Percentiles rank a stretch among this genome's conserved stretches.
Conservation (phyloP, 1,139 yeast species). For the Kazachstania sp. region DNA sequence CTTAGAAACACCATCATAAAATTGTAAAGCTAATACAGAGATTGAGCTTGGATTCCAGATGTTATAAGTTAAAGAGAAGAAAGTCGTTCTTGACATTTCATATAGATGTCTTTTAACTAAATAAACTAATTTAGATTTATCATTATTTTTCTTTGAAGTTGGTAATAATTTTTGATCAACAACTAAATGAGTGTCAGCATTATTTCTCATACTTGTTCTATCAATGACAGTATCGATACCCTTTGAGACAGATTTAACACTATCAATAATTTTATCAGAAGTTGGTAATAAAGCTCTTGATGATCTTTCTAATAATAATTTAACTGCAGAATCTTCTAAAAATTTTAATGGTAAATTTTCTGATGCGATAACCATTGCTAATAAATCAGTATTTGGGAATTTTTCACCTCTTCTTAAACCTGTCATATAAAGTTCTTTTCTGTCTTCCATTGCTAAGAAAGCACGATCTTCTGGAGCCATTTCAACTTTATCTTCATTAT, state of each 20-base stretch:
- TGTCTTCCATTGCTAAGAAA: background rate
- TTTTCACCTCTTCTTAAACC: background rate
- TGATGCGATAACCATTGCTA: slow-evolving; percentile 14
- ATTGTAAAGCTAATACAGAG: slow-evolving; percentile 11
- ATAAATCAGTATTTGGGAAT: slow-evolving; percentile 10
- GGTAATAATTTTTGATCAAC: slow-evolving; percentile 5
- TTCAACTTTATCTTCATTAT: too few species aligned
- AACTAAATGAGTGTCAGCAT: slow-evolving; percentile 9
- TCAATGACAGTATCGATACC: slow-evolving; percentile 9
- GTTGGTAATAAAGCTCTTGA: slow-evolving; percentile 6
- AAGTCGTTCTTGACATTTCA: slow-evolving; percentile 9
- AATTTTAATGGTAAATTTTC: slow-evolving; percentile 14
- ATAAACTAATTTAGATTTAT: background rate
- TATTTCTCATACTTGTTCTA: slow-evolving; percentile 11
- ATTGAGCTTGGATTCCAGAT: slow-evolving; percentile 6
- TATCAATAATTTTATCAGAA: slow-evolving; percentile 2
- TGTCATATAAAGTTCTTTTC: background rate
- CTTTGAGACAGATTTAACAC: slow-evolving; percentile 5
- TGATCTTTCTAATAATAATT: slow-evolving; percentile 7
- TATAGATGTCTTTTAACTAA: slow-evolving; percentile 6
- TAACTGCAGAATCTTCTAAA: slow-evolving; percentile 9
- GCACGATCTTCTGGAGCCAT: background rate
- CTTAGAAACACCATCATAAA: slow-evolving; percentile 6
- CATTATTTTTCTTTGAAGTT: background rate
- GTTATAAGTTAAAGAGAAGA: slow-evolving; percentile 10